Percentiles rank a stretch among this genome's conserved stretches.
Conservation (phyloP, 345 rosid genomes). For the Hypericum androsaemum region DNA sequence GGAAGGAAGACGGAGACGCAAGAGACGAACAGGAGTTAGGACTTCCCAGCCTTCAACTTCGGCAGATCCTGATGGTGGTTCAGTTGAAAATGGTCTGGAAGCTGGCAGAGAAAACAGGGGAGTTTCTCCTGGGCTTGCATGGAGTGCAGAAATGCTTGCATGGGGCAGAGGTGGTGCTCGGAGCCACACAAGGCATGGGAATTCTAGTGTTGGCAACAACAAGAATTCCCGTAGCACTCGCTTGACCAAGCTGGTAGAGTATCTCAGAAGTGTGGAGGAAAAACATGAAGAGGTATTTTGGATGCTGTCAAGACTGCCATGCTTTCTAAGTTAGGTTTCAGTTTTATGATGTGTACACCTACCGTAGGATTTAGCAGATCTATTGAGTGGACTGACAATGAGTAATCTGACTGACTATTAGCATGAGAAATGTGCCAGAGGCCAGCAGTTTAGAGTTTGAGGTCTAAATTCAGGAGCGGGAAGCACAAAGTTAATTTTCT, state of each 20-base stretch:
- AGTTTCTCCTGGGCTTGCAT: constrained; percentile 59
- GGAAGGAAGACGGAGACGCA: constrained; percentile 43
- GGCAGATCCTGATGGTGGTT: constrained; percentile 33
- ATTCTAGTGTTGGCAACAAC: constrained; percentile 34
- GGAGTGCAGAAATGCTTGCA: constrained; percentile 66
- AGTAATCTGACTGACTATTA: too few relatives aligned
- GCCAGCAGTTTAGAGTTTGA: too few relatives aligned
- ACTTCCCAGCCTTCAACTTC: constrained; percentile 1
- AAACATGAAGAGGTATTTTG: constrained; percentile 50
- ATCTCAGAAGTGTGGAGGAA: constrained; percentile 57
- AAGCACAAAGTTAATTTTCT: too few relatives aligned
- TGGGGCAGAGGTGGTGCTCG: constrained; percentile 94
- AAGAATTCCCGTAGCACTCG: constrained; percentile 54
- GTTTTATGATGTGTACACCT: constrained; percentile 13
- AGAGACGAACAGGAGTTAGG: constrained; percentile 16
- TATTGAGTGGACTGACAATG: too few relatives aligned
- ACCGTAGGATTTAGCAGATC: neutral
- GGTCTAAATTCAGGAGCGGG: too few relatives aligned
- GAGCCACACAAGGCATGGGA: constrained; percentile 79
- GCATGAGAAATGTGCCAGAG: too few relatives aligned
- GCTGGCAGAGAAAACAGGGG: constrained; percentile 45
- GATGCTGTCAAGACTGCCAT: constrained; percentile 7
- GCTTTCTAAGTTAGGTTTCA: constrained; percentile 3
- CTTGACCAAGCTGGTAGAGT: constrained; percentile 56
- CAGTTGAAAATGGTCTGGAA: constrained; percentile 46